Conservation (phyloP, 2,329 filamentous ascomycete genomes). For the Fusarium redolens region DNA sequence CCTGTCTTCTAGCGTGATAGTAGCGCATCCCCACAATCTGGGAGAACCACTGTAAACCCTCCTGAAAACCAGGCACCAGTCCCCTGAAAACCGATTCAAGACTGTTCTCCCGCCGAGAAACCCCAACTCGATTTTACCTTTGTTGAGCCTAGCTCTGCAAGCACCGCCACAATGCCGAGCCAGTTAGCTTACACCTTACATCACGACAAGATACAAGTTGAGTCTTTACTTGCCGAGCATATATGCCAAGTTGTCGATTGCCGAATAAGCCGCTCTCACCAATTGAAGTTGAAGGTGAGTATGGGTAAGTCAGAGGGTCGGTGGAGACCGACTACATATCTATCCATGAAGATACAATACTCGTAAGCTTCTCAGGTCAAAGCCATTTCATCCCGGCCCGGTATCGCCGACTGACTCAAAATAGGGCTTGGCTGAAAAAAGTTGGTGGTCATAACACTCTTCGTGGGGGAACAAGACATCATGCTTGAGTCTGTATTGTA, state of each 20-base stretch:
- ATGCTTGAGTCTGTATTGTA: background rate
- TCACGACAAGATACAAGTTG: conserved; percentile 20
- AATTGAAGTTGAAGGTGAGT: conserved; percentile 20
- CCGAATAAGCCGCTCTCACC: conserved; percentile 35
- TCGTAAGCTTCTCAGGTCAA: conserved; percentile 19
- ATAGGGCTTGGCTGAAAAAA: conserved; percentile 10
- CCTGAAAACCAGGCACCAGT: conserved; percentile 8
- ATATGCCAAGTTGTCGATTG: conserved; percentile 39
- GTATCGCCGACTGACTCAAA: conserved; percentile 11
- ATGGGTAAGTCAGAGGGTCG: conserved; percentile 23
- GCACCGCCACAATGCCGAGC: conserved; percentile 40
- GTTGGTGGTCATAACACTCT: conserved; percentile 9
- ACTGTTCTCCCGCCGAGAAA: background rate
- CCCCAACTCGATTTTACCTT: conserved; percentile 4
- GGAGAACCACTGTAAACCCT: conserved; percentile 8
- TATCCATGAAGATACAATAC: conserved; percentile 15
- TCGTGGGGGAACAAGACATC: background rate
- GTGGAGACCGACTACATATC: conserved; percentile 18
- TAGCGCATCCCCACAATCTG: conserved; percentile 36
- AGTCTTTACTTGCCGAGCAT: conserved; percentile 9
- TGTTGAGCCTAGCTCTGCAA: conserved; percentile 16
- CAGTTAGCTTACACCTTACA: conserved; percentile 32
- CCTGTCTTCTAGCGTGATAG: conserved; percentile 24
- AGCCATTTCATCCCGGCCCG: background rate
- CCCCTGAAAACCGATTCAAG: conserved; percentile 27